Evolutionary conservation across 2,329 filamentous ascomycete species (phyloP).

Genomic region (Malbranchea zuffiana): DNA sequence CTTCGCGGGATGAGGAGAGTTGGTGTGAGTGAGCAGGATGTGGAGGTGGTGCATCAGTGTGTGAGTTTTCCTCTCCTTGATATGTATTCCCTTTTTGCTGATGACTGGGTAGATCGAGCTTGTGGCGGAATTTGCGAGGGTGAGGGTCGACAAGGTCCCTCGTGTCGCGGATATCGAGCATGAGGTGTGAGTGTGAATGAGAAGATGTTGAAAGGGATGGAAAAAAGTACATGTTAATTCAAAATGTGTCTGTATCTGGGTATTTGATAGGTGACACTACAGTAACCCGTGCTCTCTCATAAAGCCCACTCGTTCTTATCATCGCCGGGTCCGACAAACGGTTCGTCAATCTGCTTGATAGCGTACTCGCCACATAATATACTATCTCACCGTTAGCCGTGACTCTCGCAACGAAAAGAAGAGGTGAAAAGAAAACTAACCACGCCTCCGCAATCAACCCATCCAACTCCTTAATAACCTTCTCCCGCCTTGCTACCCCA

Average conservation of each 20-base stretch:
- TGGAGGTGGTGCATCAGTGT: slow-evolving; percentile 23
- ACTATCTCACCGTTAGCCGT: slow-evolving; percentile 40
- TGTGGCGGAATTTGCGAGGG: slow-evolving; percentile 11
- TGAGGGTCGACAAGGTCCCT: slow-evolving; percentile 11
- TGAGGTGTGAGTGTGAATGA: slow-evolving; percentile 7
- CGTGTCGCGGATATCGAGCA: slow-evolving; percentile 11
- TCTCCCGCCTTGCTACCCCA: slow-evolving; percentile 59
- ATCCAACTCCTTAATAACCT: slow-evolving; percentile 78
- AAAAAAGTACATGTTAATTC: too few species aligned
- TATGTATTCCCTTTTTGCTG: neutral
- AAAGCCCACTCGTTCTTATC: slow-evolving; percentile 70
- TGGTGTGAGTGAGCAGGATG: slow-evolving; percentile 31
- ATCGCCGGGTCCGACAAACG: slow-evolving; percentile 67
- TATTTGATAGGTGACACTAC: too few species aligned
- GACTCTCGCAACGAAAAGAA: slow-evolving; percentile 2
- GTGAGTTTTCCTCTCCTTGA: slow-evolving; percentile 1
- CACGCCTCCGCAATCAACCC: slow-evolving; percentile 82
- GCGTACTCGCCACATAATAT: slow-evolving; percentile 91
- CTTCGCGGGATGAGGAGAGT: slow-evolving; percentile 34
- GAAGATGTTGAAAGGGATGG: neutral
- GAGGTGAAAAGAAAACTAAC: slow-evolving; percentile 40
- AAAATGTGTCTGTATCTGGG: too few species aligned
- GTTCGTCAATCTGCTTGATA: slow-evolving; percentile 87
- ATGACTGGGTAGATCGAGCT: slow-evolving; percentile 8
- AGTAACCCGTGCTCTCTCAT: slow-evolving; percentile 25